phyloP scores from a whole-genome alignment of 805 yeast species.

The Wickerhamiella sergipiensis region DNA sequence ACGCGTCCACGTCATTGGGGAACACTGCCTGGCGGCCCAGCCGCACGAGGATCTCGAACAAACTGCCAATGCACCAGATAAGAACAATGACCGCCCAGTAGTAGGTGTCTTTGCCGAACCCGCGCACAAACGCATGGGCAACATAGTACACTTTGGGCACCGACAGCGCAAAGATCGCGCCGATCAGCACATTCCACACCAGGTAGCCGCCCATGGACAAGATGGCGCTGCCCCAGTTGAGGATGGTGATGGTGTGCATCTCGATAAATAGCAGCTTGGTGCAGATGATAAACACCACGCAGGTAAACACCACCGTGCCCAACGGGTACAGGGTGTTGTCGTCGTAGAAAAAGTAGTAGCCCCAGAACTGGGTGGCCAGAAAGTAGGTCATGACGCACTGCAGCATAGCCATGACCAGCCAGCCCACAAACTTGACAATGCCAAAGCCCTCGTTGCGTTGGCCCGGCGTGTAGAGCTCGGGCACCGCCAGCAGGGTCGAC shows the following conservation, averaged over 20 bases:
- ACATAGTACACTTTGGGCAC: slow-evolving; percentile 56
- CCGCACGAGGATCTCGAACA: slow-evolving; percentile 53
- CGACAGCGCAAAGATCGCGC: slow-evolving; percentile 45
- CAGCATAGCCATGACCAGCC: slow-evolving; percentile 66
- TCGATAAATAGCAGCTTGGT: slow-evolving; percentile 71
- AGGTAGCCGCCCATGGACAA: slow-evolving; percentile 78
- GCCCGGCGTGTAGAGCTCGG: slow-evolving; percentile 75
- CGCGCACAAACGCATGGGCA: slow-evolving; percentile 46
- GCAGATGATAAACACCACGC: slow-evolving; percentile 58
- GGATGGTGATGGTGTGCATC: slow-evolving; percentile 53
- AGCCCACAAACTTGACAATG: slow-evolving; percentile 48
- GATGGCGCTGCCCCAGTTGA: slow-evolving; percentile 49
- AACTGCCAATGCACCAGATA: slow-evolving; percentile 41
- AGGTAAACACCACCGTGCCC: slow-evolving; percentile 64
- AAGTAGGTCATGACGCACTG: slow-evolving; percentile 65
- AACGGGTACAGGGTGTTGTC: slow-evolving; percentile 75
- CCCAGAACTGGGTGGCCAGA: slow-evolving; percentile 55
- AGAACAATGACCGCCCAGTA: slow-evolving; percentile 76
- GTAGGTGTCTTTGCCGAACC: slow-evolving; percentile 66
- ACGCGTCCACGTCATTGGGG: slow-evolving; percentile 68
- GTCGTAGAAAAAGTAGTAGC: slow-evolving; percentile 38
- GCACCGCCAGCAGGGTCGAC: slow-evolving; percentile 77
- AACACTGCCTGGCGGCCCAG: slow-evolving; percentile 39
- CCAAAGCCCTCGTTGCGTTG: slow-evolving; percentile 63
- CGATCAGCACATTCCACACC: slow-evolving; percentile 67